phyloP scores from a whole-genome alignment of 495 filamentous ascomycete genomes.

The Oidiodendron maius region DNA sequence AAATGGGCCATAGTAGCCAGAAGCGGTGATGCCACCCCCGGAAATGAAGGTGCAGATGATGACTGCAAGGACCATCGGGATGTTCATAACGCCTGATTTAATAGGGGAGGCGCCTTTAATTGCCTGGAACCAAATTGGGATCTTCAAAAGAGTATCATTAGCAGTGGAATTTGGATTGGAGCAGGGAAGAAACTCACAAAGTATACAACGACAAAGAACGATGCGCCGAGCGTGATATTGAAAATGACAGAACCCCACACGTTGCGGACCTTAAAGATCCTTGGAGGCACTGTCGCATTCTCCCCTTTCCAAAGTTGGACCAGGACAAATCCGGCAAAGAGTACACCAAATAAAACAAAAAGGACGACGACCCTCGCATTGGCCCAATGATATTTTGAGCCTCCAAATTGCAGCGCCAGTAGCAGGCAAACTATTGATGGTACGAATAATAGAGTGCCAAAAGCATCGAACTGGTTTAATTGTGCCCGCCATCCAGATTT shows the following conservation, averaged over 20 bases:
- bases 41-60: conserved; percentile 55
- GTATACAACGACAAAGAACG: conserved; percentile 5
- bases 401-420: conserved; percentile 47
- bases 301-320: conserved; percentile 57
- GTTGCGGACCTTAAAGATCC: conserved; percentile 1
- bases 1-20: conserved; percentile 75
- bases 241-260: conserved; percentile 1
- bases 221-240: conserved; percentile 8
- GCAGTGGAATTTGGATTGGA: conserved; percentile 37
- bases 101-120: too few relatives aligned
- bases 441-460: conserved; percentile 33
- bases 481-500: too few relatives aligned
- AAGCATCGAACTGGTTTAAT: conserved; percentile 34
- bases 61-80: conserved; percentile 62
- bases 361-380: conserved; percentile 5
- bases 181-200: conserved; percentile 28
- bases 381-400: conserved; percentile 39
- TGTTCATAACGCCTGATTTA: conserved; percentile 62
- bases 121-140: conserved; percentile 80
- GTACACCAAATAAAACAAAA: conserved; percentile 1
- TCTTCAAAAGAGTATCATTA: conserved; percentile 64
- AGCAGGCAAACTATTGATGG: conserved; percentile 33
- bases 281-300: conserved; percentile 9
- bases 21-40: conserved; percentile 50
- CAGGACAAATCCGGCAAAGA: conserved; percentile 46